A percentile compares a stretch with the other conserved stretches of the same genome.
Conservation (phyloP, 805 yeast genomes). For the Cyberlindnera nakhonratchasimensis region DNA sequence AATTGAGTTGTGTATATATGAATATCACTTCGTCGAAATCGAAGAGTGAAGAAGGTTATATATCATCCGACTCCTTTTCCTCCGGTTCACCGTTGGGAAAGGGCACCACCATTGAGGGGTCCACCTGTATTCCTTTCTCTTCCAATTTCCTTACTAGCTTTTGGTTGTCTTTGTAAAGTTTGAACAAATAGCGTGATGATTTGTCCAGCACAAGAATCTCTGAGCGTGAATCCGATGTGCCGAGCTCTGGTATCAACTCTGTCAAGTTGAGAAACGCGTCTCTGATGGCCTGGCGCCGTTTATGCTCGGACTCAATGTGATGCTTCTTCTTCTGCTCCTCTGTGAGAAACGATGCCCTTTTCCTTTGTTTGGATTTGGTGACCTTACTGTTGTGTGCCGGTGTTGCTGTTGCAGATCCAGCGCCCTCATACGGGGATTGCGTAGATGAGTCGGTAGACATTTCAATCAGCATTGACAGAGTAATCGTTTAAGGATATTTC, state of each 20-base stretch:
- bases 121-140: slow-evolving; percentile 29
- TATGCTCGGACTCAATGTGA: slow-evolving; percentile 83
- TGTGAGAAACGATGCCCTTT: slow-evolving; percentile 24
- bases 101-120: slow-evolving; percentile 7
- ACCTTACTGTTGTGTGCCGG: background rate
- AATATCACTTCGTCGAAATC: too few species aligned
- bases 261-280: slow-evolving; percentile 78
- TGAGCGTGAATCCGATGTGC: slow-evolving; percentile 69
- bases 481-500: too few species aligned
- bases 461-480: too few species aligned
- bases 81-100: slow-evolving; percentile 14
- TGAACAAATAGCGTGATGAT: slow-evolving; percentile 51
- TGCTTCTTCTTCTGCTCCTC: slow-evolving; percentile 51
- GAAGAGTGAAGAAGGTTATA: background rate
- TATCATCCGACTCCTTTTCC: background rate
- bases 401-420: too few species aligned
- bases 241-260: slow-evolving; percentile 67
- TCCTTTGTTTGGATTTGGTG: slow-evolving; percentile 12
- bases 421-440: background rate
- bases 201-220: slow-evolving; percentile 74
- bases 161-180: slow-evolving; percentile 48
- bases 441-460: background rate
- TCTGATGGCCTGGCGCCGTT: slow-evolving; percentile 80
- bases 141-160: slow-evolving; percentile 41
- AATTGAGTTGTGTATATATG: too few species aligned